Evolutionary conservation across 2,329 filamentous ascomycete genomes (phyloP).

Genomic region (Emmonsia crescens): DNA sequence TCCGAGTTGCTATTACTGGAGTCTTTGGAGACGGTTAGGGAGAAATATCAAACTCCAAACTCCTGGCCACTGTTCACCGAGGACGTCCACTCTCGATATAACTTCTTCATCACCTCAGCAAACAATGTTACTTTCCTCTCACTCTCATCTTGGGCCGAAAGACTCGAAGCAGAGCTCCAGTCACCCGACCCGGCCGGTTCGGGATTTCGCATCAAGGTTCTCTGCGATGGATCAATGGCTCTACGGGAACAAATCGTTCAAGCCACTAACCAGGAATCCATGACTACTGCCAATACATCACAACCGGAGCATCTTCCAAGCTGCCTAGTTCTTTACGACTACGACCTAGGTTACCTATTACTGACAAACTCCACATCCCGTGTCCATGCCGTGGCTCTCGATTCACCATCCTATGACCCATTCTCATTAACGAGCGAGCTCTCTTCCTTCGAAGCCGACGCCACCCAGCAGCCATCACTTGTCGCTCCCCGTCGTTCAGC

Average conservation of each 20-base stretch:
- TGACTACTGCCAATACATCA: constrained; percentile 10
- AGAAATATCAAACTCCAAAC: constrained; percentile 16
- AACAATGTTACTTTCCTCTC: constrained; percentile 46
- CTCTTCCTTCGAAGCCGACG: constrained; percentile 18
- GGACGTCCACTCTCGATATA: constrained; percentile 46
- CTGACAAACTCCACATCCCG: constrained; percentile 39
- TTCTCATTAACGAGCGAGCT: constrained; percentile 21
- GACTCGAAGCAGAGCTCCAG: constrained; percentile 47
- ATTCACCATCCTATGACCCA: constrained; percentile 32
- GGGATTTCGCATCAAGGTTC: constrained; percentile 45
- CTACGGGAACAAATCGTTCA: constrained; percentile 40
- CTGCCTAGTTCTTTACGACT: constrained; percentile 45
- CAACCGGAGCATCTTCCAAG: constrained; percentile 32
- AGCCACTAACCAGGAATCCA: constrained; percentile 20
- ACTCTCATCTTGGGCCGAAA: constrained; percentile 45
- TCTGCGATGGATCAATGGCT: constrained; percentile 43
- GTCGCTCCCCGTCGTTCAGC: constrained; percentile 29
- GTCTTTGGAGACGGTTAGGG: constrained; percentile 31
- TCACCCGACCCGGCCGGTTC: constrained; percentile 41
- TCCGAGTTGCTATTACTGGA: constrained; percentile 36
- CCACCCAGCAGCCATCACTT: constrained; percentile 15
- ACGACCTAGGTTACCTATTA: constrained; percentile 48
- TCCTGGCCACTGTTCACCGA: constrained; percentile 46
- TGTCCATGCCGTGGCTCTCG: constrained; percentile 42
- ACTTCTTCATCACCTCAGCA: constrained; percentile 47